Evolutionary conservation across 176 grass and related monocot species (phyloP).

Genomic region (Typha latifolia): DNA sequence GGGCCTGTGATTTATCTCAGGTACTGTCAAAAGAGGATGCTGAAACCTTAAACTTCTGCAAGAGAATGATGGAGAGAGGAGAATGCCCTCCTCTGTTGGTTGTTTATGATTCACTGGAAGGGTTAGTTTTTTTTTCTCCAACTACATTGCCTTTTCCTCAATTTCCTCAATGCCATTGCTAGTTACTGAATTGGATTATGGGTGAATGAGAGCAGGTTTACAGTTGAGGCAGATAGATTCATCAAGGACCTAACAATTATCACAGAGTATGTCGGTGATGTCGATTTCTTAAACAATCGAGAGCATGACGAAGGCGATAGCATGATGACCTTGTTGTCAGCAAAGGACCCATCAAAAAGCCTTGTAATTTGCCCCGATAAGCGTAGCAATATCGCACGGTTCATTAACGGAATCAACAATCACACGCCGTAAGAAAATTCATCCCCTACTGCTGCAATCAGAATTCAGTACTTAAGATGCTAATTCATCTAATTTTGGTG

Average conservation of each 20-base stretch:
- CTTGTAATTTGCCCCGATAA: slow-evolving; percentile 85
- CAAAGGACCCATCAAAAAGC: slow-evolving; percentile 32
- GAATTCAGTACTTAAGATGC: neutral
- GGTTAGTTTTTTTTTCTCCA: slow-evolving; percentile 22
- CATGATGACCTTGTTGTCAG: slow-evolving; percentile 93
- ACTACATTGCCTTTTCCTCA: neutral
- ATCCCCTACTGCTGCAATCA: neutral
- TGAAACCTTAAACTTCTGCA: slow-evolving; percentile 58
- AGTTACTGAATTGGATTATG: neutral
- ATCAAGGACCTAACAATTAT: slow-evolving; percentile 89
- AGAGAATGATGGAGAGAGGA: slow-evolving; percentile 72
- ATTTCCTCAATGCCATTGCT: neutral
- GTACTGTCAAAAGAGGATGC: slow-evolving; percentile 59
- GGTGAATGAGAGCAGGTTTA: slow-evolving; percentile 34
- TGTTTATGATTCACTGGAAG: slow-evolving; percentile 68
- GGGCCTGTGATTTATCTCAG: slow-evolving; percentile 13
- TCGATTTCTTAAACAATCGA: slow-evolving; percentile 58
- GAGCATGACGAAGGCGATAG: slow-evolving; percentile 91
- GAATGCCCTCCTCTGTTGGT: slow-evolving; percentile 74
- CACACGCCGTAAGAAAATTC: slow-evolving; percentile 37
- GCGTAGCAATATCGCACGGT: slow-evolving; percentile 85
- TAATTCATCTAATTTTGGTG: neutral
- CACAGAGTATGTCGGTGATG: slow-evolving; percentile 87
- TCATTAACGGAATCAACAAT: slow-evolving; percentile 97
- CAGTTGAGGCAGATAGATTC: slow-evolving; percentile 69